These are phyloP conservation scores for Cystobasidiopsis lactophilus DNA, from an alignment of 768 basidiomycete genomes.

Conservation along the genomic window DNA sequence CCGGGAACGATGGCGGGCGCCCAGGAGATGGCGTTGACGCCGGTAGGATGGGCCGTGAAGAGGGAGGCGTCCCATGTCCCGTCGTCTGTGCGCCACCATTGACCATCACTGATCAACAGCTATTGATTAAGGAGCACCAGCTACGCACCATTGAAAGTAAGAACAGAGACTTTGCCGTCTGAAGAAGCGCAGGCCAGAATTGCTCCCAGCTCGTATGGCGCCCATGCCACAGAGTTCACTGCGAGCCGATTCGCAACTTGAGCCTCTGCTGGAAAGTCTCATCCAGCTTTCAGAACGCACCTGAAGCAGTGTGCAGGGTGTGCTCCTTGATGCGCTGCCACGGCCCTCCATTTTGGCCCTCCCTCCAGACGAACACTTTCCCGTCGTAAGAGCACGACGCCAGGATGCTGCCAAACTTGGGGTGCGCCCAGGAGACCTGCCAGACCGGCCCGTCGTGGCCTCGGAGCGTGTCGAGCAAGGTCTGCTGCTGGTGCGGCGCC, in stretches of 20 bases:
- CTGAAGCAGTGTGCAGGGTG: slow-evolving; percentile 75
- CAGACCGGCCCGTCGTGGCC: slow-evolving; percentile 94
- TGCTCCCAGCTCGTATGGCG: slow-evolving; percentile 92
- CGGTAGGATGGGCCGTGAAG: slow-evolving; percentile 85
- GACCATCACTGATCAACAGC: too few relatives aligned
- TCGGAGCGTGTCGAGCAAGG: slow-evolving; percentile 36
- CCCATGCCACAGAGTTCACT: slow-evolving; percentile 98
- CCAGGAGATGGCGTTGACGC: slow-evolving; percentile 95
- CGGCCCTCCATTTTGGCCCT: slow-evolving; percentile 39
- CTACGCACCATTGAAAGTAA: slow-evolving; percentile 77
- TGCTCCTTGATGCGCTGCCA: slow-evolving; percentile 97
- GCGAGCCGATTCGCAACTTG: neutral
- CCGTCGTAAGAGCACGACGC: slow-evolving; percentile 98
- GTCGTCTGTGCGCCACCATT: slow-evolving; percentile 42
- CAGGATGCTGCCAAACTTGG: slow-evolving; percentile 86
- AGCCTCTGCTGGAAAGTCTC: neutral
- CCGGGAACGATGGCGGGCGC: slow-evolving; percentile 43
- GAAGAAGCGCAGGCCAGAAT: slow-evolving; percentile 92
- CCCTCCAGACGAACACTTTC: slow-evolving; percentile 95
- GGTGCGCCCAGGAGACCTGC: slow-evolving; percentile 97
- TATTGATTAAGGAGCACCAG: too few relatives aligned
- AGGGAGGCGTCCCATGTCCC: slow-evolving; percentile 89
- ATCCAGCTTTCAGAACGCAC: slow-evolving; percentile 30
- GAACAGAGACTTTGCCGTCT: slow-evolving; percentile 86
- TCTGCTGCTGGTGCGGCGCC: slow-evolving; percentile 3